Conservation (phyloP, 2,329 filamentous ascomycete genomes). For the Nemania diffusa region DNA sequence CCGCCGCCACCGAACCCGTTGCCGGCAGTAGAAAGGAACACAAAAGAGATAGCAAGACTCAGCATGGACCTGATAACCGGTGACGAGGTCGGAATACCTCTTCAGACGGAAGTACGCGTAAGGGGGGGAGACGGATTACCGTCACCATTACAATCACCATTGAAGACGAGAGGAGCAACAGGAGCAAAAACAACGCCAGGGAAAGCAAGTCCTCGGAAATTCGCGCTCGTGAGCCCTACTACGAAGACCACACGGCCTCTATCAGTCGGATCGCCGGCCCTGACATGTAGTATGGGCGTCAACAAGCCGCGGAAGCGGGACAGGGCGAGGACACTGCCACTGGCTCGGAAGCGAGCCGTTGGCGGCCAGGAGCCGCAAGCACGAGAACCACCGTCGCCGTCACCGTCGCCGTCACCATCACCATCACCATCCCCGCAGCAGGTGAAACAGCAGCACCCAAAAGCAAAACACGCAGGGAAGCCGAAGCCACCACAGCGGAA, state of each 20-base stretch:
- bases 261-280: conserved; percentile 15
- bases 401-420: no score
- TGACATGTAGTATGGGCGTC: background rate
- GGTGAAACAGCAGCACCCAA: conserved; percentile 8
- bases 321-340: conserved; percentile 1
- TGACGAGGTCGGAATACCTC: background rate
- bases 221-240: conserved; percentile 11
- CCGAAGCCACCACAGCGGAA: background rate
- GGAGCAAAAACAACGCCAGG: background rate
- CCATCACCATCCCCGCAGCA: no score
- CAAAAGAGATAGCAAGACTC: background rate
- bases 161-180: conserved; percentile 7
- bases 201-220: conserved; percentile 23
- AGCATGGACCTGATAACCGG: background rate
- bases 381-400: background rate
- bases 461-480: background rate
- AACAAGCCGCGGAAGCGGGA: conserved; percentile 19
- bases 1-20: background rate
- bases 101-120: background rate
- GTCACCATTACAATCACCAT: background rate
- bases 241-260: conserved; percentile 24
- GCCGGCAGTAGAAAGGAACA: background rate
- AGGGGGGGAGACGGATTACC: background rate
- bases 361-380: background rate
- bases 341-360: background rate